These are phyloP conservation scores for Calonectria hawksworthii DNA, from an alignment of 2,329 filamentous ascomycete species.

Conservation along the genomic window DNA sequence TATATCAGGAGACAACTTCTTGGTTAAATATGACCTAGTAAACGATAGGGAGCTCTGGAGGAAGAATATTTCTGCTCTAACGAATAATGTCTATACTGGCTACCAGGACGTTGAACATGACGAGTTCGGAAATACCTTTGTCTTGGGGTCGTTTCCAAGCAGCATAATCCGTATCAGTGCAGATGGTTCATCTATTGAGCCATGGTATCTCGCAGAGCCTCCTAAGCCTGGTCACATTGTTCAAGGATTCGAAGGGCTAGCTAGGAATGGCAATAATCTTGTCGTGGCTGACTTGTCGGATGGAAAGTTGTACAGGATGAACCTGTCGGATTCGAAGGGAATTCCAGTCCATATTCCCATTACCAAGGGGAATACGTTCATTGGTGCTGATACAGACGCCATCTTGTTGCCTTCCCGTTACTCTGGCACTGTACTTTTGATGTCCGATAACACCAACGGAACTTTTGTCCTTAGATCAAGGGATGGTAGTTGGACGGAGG, in stretches of 20 bases:
- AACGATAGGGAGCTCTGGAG: neutral
- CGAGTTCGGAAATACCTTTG: neutral
- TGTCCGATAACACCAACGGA: neutral
- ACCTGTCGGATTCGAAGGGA: neutral
- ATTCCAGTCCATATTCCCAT: neutral
- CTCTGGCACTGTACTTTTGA: neutral
- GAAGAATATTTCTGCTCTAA: neutral
- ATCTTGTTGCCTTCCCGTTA: neutral
- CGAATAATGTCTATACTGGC: neutral
- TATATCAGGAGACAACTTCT: neutral
- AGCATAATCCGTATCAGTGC: neutral
- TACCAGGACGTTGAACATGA: neutral
- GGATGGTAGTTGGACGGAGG: neutral
- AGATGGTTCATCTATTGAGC: neutral
- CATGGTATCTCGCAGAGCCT: neutral
- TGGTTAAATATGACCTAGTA: neutral
- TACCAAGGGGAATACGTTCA: neutral
- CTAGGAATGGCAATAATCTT: neutral
- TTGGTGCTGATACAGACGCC: neutral
- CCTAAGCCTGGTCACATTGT: neutral
- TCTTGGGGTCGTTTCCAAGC: neutral
- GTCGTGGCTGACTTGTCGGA: neutral
- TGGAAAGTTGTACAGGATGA: neutral
- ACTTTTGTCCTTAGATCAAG: neutral
- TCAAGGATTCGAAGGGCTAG: neutral